These are phyloP conservation scores for Hirschfeldia incana DNA, from an alignment of 345 rosid genomes.

Conservation along the genomic window DNA sequence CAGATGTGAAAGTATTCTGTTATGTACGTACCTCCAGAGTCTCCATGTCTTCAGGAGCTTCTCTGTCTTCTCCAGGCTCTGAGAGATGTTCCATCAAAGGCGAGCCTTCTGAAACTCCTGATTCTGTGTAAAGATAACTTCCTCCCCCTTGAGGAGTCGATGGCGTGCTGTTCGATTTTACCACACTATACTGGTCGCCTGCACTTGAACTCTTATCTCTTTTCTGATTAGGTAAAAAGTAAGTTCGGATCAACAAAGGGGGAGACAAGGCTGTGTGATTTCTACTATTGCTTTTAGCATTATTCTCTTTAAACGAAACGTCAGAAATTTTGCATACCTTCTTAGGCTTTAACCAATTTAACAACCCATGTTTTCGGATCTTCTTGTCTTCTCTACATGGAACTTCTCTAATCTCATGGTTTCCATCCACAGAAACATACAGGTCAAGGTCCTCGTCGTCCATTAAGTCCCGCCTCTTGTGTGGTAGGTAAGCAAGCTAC, in stretches of 20 bases:
- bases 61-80: slow-evolving; percentile 66
- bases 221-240: slow-evolving; percentile 53
- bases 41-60: slow-evolving; percentile 66
- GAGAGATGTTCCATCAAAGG: slow-evolving; percentile 66
- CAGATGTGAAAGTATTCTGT: slow-evolving; percentile 3
- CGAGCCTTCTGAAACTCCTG: slow-evolving; percentile 81
- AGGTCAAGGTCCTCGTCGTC: slow-evolving; percentile 84
- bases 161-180: slow-evolving; percentile 83
- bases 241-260: slow-evolving; percentile 20
- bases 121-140: slow-evolving; percentile 61
- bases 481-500: slow-evolving; percentile 97
- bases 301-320: not conserved
- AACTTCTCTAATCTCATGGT: slow-evolving; percentile 58
- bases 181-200: slow-evolving; percentile 89
- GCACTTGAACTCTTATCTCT: slow-evolving; percentile 73
- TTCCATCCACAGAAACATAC: slow-evolving; percentile 75
- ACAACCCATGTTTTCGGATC: slow-evolving; percentile 79
- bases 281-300: slow-evolving; percentile 10
- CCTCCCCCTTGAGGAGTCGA: slow-evolving; percentile 94
- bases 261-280: slow-evolving; percentile 1
- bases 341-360: slow-evolving; percentile 86
- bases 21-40: slow-evolving; percentile 77
- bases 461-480: slow-evolving; percentile 89
- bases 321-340: slow-evolving; percentile 49
- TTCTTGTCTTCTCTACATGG: slow-evolving; percentile 78